Evolutionary conservation across 169 alveolate species (phyloP), one percentile per base, ranked within the genome.

Genomic region (Eimeria necatrix): DNA sequence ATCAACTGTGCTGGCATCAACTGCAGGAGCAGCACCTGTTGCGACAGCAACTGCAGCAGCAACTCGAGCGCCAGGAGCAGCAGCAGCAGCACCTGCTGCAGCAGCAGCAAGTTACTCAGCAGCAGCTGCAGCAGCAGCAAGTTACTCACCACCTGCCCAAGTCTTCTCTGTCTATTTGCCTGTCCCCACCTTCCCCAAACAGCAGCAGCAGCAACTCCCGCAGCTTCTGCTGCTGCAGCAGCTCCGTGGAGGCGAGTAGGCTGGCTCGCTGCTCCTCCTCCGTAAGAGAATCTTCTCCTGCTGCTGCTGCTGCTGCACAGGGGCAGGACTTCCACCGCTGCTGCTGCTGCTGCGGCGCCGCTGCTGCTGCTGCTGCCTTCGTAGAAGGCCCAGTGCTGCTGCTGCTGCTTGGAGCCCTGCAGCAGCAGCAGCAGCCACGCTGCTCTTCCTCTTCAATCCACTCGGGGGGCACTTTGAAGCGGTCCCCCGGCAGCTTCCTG

Each of bases 381-480:
- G 68, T 10, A 18, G 68, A 56, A 56, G 20, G 20, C 22, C 68
- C 22, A 56, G 68, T 71, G 4, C 83, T 71, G 83, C 83, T 71
- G 49, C 83, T 7, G 83, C 83, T 71, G 83, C n/a, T 6, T 5
- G 83, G 83, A 1, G 18, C 53, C 83, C 83, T 71, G 83, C 83
- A 71, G 83, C 83, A 71, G 83, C 83, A 71, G 83, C 83, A 71
- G 83, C 83, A 71, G 51, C 83, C 83, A 16, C 83, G 48, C 5
- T 48, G 24, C 52, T 71, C 83, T 14, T 71, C 83, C 83, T 71
- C 83, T 24, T 22, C 48, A 10, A 71, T 71, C 83, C 83, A 71
- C 83, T 71, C 83, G 0, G 83, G 83, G 7, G 83, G 83, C 3
- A 71, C 51, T 32, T 18, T 32, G 41, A 71, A 71, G 83, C 83